phyloP scores from a whole-genome alignment of 345 rosid species.

The Camelina laxa region DNA sequence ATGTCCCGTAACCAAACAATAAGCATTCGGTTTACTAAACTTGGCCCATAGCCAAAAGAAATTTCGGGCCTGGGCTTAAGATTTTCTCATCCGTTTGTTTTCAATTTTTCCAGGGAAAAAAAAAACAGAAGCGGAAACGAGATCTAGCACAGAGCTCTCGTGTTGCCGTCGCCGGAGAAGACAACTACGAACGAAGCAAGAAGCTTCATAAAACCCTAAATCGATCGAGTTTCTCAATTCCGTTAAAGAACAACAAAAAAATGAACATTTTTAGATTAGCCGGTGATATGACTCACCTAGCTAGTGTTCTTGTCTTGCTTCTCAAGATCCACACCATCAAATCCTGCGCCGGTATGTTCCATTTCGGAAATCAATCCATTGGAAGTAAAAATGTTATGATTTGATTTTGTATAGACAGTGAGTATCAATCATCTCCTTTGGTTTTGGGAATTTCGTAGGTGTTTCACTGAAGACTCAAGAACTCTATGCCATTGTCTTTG shows the following conservation, averaged over 20 bases:
- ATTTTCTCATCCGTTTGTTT: not conserved
- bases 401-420: not conserved
- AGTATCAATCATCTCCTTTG: not conserved
- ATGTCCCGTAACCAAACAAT: constrained; percentile 2
- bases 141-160: constrained; percentile 13
- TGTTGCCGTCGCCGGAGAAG: constrained; percentile 10
- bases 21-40: not conserved
- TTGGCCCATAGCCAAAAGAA: not conserved
- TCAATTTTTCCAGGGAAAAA: not conserved
- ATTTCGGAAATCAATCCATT: not conserved
- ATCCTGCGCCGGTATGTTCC: constrained; percentile 64
- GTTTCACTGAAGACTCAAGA: constrained; percentile 88
- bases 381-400: too few relatives aligned
- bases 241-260: not conserved
- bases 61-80: not conserved
- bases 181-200: not conserved
- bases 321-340: constrained; percentile 83
- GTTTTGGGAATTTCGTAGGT: constrained; percentile 49
- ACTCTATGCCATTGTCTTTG: constrained; percentile 75
- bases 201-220: constrained; percentile 4
- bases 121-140: not conserved
- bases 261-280: constrained; percentile 80
- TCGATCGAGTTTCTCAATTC: not conserved
- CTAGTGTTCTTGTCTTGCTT: constrained; percentile 69
- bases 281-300: constrained; percentile 77